Evolutionary conservation across 2,329 filamentous ascomycete species (phyloP), one percentile per base, ranked within the genome.

Genomic region (Penicillium polonicum): DNA sequence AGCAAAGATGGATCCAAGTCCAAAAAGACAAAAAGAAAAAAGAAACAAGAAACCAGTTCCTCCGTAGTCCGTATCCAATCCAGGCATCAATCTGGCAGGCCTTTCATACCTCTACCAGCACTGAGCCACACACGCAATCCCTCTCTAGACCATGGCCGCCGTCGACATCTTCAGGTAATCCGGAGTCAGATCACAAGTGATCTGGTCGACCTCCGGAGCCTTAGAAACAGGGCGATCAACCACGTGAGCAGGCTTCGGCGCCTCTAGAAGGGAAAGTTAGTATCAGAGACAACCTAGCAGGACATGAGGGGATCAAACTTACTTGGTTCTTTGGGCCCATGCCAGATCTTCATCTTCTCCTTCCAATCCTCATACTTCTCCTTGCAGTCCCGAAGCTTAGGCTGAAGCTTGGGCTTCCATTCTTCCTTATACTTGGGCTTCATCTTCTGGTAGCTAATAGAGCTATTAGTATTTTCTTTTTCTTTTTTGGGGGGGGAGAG

Each of bases 121-220:
- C 53, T 39, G 21, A 45, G 53, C 31, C 13, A 38, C 3, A 19
- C 35, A 48, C 17, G 21, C 21, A 19, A 19, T 8, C 3, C 19
- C 33, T 15, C 44, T 15, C 44, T 49, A 49, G 5, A 15, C 15
- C 13, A 38, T 41, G 27, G 5, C 6, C 6, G 48, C 48, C n/a
- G 55, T 41, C 1, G 55, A 33, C 48, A 17, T 52, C 42, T n/a
- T 35, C 42, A 53, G 17, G n/a, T 57, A 53, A 13, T 42, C 42
- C 12, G 42, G 21, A 3, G 27, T 53, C 41, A 57, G 17, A 31
- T 46, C 35, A 31, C 12, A 2, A 2, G n/a, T 36, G 42, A 42
- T 36, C 25, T 7, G 43, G 1, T 43, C 13, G 12, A 41, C 21
- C 8, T 53, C 36, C 21, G 29, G 12, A 10, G 19, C 8, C 45